Evolutionary conservation across 1,284 basidiomycete genomes (phyloP), one percentile per base, ranked within the genome.

Genomic region (Moniliella sp.): DNA sequence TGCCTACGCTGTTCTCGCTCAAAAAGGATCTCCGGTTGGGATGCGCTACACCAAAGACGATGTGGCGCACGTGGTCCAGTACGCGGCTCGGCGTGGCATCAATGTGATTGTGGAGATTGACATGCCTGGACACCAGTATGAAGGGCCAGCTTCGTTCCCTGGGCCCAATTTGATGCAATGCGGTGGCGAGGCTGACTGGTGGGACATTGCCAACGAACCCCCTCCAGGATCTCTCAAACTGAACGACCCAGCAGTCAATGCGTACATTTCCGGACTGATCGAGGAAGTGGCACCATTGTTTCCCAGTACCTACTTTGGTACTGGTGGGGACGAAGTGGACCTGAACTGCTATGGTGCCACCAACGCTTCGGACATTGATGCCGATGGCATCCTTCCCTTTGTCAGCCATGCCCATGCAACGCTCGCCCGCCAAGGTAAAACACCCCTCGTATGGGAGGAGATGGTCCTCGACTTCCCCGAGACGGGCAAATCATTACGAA

Each of bases 291-390:
- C 68, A 1, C 50, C 61, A 12, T 57, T 69, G 21, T 67, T 76
- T 41, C 69, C 71, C 1, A 70, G 73, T 11, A 65, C 57, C 15
- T 66, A 76, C 37, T 72, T 84, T 54, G 72, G 71, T 42, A 76
- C 77, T 0, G 81, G 81, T 1, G 80, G 80, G 0, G 81, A 84
- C 52, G 80, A 84, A 60, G 57, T 83, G 40, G 80, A 81, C 50
- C 50, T 57, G 5, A 65, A 66, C 27, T 81, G 78, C 61, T 82
- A 78, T 52, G 62, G 63, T 5, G 17, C 36, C 5, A 37, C 35
- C 3, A 34, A 32, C 15, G 43, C 55, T 18, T 31, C 32, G 11
- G 28, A 35, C 11, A 48, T 50, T 31, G 42, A 45, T 31, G 39
- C 39, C 8, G 27, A 33, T 15, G 27, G 36, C 0, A 61, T 83